These are phyloP conservation scores for Umbelopsis vinacea DNA, from an alignment of 192 early-diverging fungal genomes.

Conservation along the genomic window DNA sequence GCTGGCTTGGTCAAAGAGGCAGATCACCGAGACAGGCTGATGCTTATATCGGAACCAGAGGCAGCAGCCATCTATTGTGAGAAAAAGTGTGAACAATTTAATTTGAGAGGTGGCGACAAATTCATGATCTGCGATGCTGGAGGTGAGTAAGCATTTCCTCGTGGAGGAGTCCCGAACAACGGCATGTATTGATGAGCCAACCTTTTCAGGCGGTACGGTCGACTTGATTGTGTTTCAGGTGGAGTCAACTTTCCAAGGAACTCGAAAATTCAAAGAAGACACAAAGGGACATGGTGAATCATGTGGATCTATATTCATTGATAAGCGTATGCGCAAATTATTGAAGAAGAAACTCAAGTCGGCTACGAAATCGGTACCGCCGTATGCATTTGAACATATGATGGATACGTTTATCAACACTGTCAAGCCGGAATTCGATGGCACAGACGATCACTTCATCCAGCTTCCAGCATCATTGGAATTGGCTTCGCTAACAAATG, in stretches of 20 bases:
- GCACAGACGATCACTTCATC: constrained; percentile 50
- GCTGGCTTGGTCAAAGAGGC: constrained; percentile 49
- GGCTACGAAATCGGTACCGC: constrained; percentile 28
- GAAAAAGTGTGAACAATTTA: constrained; percentile 55
- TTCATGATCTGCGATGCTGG: constrained; percentile 63
- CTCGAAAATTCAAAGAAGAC: constrained; percentile 45
- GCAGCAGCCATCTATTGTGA: constrained; percentile 60
- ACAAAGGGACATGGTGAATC: constrained; percentile 53
- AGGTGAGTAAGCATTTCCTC: constrained; percentile 29
- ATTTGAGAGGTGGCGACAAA: constrained; percentile 51
- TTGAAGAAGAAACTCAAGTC: constrained; percentile 40
- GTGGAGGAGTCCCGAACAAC: not conserved
- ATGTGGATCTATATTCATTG: constrained; percentile 59
- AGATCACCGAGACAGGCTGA: constrained; percentile 47
- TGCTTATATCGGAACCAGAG: constrained; percentile 57
- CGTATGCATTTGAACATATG: constrained; percentile 32
- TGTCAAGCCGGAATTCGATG: constrained; percentile 49
- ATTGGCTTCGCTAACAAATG: constrained; percentile 13
- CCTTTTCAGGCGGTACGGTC: constrained; percentile 47
- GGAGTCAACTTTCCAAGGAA: constrained; percentile 34
- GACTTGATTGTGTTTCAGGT: constrained; percentile 57
- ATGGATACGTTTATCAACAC: constrained; percentile 41
- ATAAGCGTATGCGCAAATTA: constrained; percentile 48
- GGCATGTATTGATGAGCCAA: too few species aligned
- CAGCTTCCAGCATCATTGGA: constrained; percentile 43